These are phyloP conservation scores for Polygonum maritimum DNA, from an alignment of 148 eudicot species.

Conservation along the genomic window DNA sequence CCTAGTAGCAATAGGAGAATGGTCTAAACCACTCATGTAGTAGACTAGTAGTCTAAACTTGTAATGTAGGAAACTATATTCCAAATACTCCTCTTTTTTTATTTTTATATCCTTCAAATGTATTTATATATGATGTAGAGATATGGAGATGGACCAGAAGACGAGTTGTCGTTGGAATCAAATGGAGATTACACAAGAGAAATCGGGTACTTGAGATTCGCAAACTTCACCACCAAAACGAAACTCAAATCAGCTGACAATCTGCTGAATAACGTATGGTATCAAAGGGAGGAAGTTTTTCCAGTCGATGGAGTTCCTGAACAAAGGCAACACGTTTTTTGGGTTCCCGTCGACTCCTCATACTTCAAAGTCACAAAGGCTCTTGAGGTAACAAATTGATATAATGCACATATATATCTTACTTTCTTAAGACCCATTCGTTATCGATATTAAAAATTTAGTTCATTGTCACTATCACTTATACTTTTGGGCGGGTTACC, in stretches of 20 bases:
- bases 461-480: too few species aligned
- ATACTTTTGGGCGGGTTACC: too few species aligned
- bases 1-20: too few species aligned
- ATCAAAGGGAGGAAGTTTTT: slow-evolving; percentile 57
- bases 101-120: not conserved
- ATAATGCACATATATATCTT: too few species aligned
- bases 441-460: too few species aligned
- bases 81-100: too few species aligned
- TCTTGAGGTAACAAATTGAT: not conserved
- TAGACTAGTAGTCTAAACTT: not conserved
- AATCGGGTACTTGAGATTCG: slow-evolving; percentile 1
- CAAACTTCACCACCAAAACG: not conserved
- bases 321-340: slow-evolving; percentile 41
- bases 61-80: too few species aligned
- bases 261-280: slow-evolving; percentile 50
- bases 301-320: slow-evolving; percentile 48
- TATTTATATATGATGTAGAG: not conserved
- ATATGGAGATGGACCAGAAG: not conserved
- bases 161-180: not conserved
- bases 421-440: too few species aligned
- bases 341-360: slow-evolving; percentile 35
- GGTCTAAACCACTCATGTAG: too few species aligned
- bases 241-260: not conserved
- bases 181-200: slow-evolving; percentile 1
- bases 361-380: slow-evolving; percentile 25